Percentiles rank a stretch among this genome's conserved stretches.
Conservation (phyloP, 176 grass and related monocot species). For the Hordeum marinum region DNA sequence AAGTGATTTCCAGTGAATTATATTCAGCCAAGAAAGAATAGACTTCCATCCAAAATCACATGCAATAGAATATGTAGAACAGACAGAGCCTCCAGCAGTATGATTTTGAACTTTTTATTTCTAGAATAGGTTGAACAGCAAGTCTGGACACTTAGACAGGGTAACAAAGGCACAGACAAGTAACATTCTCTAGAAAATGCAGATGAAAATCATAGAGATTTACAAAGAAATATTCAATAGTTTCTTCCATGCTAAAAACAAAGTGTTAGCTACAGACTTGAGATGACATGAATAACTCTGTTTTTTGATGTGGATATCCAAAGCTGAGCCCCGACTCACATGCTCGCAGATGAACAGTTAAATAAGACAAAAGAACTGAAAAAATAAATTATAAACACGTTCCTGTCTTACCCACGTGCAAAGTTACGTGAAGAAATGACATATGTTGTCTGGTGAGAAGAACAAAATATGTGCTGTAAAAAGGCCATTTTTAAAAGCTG, state of each 20-base stretch:
- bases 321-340: too few species aligned
- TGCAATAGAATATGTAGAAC: background rate
- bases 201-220: background rate
- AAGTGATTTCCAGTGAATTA: background rate
- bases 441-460: too few species aligned
- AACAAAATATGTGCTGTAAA: too few species aligned
- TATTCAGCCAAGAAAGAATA: background rate
- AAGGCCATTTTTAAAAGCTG: too few species aligned
- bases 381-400: too few species aligned
- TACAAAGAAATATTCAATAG: background rate
- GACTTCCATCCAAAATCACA: background rate
- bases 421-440: too few species aligned
- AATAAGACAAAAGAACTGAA: too few species aligned
- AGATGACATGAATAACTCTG: background rate
- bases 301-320: background rate
- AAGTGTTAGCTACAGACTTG: background rate
- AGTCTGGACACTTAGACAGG: background rate
- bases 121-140: background rate
- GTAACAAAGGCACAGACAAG: background rate
- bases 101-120: background rate
- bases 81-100: background rate
- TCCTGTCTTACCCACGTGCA: too few species aligned
- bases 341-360: too few species aligned
- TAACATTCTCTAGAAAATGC: background rate
- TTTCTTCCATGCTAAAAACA: background rate